A percentile compares a stretch with the other conserved stretches of the same genome.
phyloP scores from a whole-genome alignment of 805 yeast genomes.

The Jamesozyma spencerorum region DNA sequence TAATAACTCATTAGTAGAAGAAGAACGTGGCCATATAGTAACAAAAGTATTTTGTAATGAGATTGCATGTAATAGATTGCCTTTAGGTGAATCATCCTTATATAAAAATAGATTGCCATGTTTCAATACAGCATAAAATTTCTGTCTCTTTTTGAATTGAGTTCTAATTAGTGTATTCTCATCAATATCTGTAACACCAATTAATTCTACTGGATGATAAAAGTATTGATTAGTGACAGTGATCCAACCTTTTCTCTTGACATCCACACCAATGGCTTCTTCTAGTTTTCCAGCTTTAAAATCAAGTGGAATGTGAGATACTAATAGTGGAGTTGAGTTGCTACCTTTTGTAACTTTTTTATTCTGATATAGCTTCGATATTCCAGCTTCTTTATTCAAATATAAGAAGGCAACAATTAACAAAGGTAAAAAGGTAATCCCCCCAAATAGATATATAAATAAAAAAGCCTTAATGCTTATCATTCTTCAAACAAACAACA shows the following conservation, averaged over 20 bases:
- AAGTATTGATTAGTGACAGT: constrained; percentile 75
- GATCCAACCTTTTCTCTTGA: constrained; percentile 67
- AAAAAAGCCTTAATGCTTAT: constrained; percentile 30
- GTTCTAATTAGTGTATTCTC: constrained; percentile 18
- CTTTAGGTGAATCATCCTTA: constrained; percentile 43
- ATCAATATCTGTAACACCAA: constrained; percentile 6
- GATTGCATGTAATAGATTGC: constrained; percentile 61
- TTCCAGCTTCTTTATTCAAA: constrained; percentile 21
- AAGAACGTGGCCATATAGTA: constrained; percentile 73
- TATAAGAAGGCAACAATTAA: constrained; percentile 29
- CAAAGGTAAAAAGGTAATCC: constrained; percentile 69
- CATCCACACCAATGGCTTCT: constrained; percentile 54
- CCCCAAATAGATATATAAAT: constrained; percentile 60
- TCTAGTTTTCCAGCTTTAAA: constrained; percentile 58
- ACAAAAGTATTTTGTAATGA: constrained; percentile 64
- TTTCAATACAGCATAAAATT: constrained; percentile 61
- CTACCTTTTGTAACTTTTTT: too few species aligned
- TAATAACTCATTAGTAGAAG: constrained; percentile 27
- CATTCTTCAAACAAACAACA: constrained; percentile 16
- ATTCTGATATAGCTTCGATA: constrained; percentile 15
- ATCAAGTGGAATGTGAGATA: constrained; percentile 26
- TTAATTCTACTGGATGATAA: constrained; percentile 36
- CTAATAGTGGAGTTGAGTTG: constrained; percentile 7
- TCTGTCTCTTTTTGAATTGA: constrained; percentile 38
- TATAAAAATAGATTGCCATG: constrained; percentile 88